Percentiles rank a stretch among this genome's conserved stretches.
Evolutionary conservation across 768 basidiomycete genomes (phyloP).

Genomic region (Suillus luteus): DNA sequence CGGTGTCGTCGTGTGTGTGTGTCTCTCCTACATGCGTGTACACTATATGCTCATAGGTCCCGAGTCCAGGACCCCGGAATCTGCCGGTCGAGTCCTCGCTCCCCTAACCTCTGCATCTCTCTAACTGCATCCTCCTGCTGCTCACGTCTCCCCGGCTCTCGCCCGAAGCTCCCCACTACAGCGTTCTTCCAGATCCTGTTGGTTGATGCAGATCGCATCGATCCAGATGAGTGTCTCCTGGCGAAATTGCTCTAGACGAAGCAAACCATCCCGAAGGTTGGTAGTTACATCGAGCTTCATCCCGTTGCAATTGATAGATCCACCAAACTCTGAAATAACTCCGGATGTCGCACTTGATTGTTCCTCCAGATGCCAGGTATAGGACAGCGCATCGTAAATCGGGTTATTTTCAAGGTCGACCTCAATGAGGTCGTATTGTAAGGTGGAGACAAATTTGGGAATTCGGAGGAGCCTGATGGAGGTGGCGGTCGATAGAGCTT

Average conservation of each 20-base stretch:
- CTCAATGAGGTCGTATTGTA: neutral
- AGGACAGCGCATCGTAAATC: slow-evolving; percentile 11
- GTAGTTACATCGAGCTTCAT: neutral
- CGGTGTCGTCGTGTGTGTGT: too few relatives aligned
- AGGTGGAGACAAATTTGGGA: neutral
- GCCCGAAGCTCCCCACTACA: too few relatives aligned
- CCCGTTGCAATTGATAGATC: neutral
- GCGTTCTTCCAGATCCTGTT: slow-evolving; percentile 12
- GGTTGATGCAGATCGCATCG: slow-evolving; percentile 15
- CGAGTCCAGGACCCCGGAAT: too few relatives aligned
- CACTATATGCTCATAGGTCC: too few relatives aligned
- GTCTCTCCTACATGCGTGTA: too few relatives aligned
- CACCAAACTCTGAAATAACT: neutral
- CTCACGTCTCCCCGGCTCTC: too few relatives aligned
- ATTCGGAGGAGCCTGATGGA: slow-evolving; percentile 2
- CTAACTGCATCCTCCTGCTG: too few relatives aligned
- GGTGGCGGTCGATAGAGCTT: neutral
- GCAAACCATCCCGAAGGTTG: neutral
- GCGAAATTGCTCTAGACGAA: slow-evolving; percentile 3
- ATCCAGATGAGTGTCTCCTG: slow-evolving; percentile 11
- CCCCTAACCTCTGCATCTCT: too few relatives aligned
- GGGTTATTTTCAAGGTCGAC: neutral
- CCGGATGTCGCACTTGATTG: neutral
- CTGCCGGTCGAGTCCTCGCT: too few relatives aligned
- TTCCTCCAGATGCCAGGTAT: slow-evolving; percentile 9